phyloP scores from a whole-genome alignment of 2,329 filamentous ascomycete species.

The Hymenoscyphus occultus region DNA sequence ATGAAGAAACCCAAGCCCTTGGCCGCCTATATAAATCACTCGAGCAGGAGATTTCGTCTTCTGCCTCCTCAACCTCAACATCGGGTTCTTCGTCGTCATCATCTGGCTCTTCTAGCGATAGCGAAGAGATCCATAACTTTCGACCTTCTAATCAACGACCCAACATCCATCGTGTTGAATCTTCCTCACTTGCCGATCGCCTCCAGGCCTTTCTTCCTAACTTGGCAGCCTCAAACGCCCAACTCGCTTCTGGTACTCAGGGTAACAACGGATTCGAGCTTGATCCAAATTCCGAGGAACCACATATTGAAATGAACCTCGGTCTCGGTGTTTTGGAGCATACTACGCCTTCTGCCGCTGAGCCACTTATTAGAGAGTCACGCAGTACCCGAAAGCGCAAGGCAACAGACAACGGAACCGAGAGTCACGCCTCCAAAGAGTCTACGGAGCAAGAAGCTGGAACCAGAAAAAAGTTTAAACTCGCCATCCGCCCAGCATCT shows the following conservation, averaged over 20 bases:
- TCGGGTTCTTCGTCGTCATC: background rate
- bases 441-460: background rate
- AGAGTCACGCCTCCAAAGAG: background rate
- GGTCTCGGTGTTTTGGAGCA: conserved; percentile 22
- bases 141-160: conserved; percentile 24
- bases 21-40: background rate
- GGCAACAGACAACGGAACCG: background rate
- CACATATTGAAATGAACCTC: conserved; percentile 21
- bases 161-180: conserved; percentile 13
- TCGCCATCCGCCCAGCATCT: too few species aligned
- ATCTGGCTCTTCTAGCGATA: background rate
- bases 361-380: background rate
- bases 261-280: conserved; percentile 19
- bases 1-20: background rate
- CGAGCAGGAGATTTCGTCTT: background rate
- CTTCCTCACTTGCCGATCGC: conserved; percentile 9
- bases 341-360: conserved; percentile 23
- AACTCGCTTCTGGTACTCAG: conserved; percentile 19
- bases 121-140: conserved; percentile 23
- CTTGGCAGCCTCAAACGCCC: conserved; percentile 26
- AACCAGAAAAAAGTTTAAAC: too few species aligned
- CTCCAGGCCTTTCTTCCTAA: conserved; percentile 22
- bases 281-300: background rate
- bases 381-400: background rate
- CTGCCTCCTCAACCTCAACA: background rate